phyloP scores from a whole-genome alignment of 768 basidiomycete genomes.

The Tulasnella sp. region DNA sequence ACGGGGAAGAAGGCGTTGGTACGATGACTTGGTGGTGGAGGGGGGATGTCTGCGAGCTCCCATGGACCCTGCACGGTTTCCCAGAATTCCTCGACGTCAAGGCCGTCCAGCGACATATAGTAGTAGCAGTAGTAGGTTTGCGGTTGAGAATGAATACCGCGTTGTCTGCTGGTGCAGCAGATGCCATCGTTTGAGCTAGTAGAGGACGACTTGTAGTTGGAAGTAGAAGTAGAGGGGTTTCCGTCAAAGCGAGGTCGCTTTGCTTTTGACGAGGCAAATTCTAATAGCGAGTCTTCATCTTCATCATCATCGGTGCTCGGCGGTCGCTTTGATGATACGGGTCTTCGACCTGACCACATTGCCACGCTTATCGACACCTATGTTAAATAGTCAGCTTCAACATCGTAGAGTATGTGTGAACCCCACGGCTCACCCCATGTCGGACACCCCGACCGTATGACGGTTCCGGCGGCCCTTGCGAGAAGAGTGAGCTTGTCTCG shows the following conservation, averaged over 20 bases:
- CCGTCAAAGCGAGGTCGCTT: conserved; percentile 9
- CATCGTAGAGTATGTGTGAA: too few relatives aligned
- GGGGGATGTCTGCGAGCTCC: background rate
- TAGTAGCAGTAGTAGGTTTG: background rate
- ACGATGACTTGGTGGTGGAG: background rate
- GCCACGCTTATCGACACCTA: too few relatives aligned
- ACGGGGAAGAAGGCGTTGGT: conserved; percentile 8
- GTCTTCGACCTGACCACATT: too few relatives aligned
- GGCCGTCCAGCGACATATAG: background rate
- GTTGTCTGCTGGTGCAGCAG: background rate
- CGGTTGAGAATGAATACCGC: conserved; percentile 5
- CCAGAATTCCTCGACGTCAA: background rate
- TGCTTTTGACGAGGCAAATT: background rate
- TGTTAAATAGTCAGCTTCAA: too few relatives aligned
- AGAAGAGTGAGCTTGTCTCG: too few relatives aligned
- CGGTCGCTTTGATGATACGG: conserved; percentile 12
- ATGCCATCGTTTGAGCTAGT: background rate
- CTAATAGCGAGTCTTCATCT: background rate
- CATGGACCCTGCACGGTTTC: conserved; percentile 23
- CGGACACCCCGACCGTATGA: too few relatives aligned
- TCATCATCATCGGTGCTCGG: background rate
- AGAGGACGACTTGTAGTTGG: background rate
- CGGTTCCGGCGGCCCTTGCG: too few relatives aligned
- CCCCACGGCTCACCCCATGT: too few relatives aligned
- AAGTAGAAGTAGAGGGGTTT: background rate